phyloP scores from a whole-genome alignment of 2,329 filamentous ascomycete genomes.

The Scedosporium boydii region DNA sequence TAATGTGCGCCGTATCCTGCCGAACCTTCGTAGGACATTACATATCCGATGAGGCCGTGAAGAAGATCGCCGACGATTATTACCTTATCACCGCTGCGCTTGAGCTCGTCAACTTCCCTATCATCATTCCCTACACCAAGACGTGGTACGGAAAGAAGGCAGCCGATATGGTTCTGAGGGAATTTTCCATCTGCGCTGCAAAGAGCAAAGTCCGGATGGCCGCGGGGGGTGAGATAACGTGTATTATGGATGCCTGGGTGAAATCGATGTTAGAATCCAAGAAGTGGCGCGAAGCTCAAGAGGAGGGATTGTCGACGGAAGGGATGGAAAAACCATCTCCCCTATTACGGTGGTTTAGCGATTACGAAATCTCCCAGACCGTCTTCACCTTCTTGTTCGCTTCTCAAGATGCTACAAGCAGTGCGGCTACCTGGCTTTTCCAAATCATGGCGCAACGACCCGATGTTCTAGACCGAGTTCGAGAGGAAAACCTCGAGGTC shows the following conservation, averaged over 20 bases:
- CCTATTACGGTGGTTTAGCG: slow-evolving; percentile 75
- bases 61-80: slow-evolving; percentile 94
- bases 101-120: slow-evolving; percentile 95
- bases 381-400: slow-evolving; percentile 96
- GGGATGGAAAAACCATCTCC: slow-evolving; percentile 71
- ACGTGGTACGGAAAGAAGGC: slow-evolving; percentile 97
- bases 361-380: slow-evolving; percentile 87
- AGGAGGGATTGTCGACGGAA: slow-evolving; percentile 58
- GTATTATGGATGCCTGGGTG: slow-evolving; percentile 95
- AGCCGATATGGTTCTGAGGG: slow-evolving; percentile 79
- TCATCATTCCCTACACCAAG: slow-evolving; percentile 91
- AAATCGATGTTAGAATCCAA: slow-evolving; percentile 79
- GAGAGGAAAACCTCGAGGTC: slow-evolving; percentile 76
- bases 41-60: slow-evolving; percentile 79
- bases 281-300: slow-evolving; percentile 69
- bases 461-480: slow-evolving; percentile 81
- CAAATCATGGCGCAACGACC: slow-evolving; percentile 89
- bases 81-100: slow-evolving; percentile 92
- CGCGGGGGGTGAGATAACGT: slow-evolving; percentile 74
- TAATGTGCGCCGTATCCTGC: slow-evolving; percentile 91
- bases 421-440: slow-evolving; percentile 89
- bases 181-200: slow-evolving; percentile 84
- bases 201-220: slow-evolving; percentile 91
- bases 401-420: slow-evolving; percentile 93
- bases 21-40: slow-evolving; percentile 97